Base-by-base conservation (phyloP, 2,329 filamentous ascomycete species). In the Colletotrichum filicis region DNA sequence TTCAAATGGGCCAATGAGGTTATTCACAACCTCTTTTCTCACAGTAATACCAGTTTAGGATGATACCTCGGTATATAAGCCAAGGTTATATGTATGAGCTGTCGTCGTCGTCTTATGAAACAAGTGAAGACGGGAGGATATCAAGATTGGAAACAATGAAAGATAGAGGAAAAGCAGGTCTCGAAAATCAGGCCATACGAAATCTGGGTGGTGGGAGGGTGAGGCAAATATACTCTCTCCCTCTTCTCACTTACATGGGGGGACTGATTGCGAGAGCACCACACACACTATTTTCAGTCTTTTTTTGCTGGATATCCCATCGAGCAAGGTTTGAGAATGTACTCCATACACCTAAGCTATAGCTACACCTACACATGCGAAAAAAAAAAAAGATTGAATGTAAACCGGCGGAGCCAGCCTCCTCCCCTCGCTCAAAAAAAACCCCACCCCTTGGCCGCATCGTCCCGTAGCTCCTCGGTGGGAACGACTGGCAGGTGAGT, bases 401-500 rank as follows among this genome's bases (percentile, higher is more conserved):
- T 22, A n/a, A 49, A 49, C 19, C 42, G 42, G 42, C 42, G 42
- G 42, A 49, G 53, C 62, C 62, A 64, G 49, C 46, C 66, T 59
- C 62, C 53, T 32, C 66, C 53, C 62, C 53, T 46, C 16, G 35
- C 42, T 46, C 42, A 46, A 46, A 30, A 30, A 30, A 26, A 26
- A 26, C 1, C 26, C 32, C 8, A 11, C 11, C 42, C 58, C 56
- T 24, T 62, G 30, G 37, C 66, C 53, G 70, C 70, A 73, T 73
- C 70, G 70, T 73, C 60, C 70, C 66, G 70, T 61, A 60, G 70
- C 60, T 61, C 60, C 66, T 70, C 70, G n/a, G 32, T 70, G 70
- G 55, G 55, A 77, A 73, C 74, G 75, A 78, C 71, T 78, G 75
- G 77, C 71, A 72, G 71, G 75, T 78, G 76, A 78, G 73, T 78